Evolutionary conservation across 257 asterid genomes (phyloP), one percentile per base, ranked within the genome.

Genomic region (Oldenlandia corymbosa): DNA sequence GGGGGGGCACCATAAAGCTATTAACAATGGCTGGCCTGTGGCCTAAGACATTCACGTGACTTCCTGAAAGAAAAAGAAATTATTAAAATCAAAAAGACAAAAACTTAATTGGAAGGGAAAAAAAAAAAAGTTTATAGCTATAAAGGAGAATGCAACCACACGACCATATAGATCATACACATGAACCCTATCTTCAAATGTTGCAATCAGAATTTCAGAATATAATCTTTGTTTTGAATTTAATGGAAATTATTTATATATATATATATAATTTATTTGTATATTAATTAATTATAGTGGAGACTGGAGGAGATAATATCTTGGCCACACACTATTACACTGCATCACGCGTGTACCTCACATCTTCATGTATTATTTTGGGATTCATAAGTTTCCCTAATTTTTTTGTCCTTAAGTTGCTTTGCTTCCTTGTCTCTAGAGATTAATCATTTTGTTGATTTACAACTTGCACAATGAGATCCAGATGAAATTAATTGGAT

Each of bases 131-230:
- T 3, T 4, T 3, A 34, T 34, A 79, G 73, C 75, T n/a, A n/a
- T n/a, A 73, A 82, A 88, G 84, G 31, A 76, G 87, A 82, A 83
- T 84, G 80, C 86, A 68, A 86, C 96, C 95, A 89, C 96, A 88
- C 90, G 95, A 83, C 82, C 91, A 73, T 75, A 73, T 78, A 70
- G 76, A 87, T 10, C 58, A 52, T 31, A n/a, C 57, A 21, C 57
- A 51, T 28, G 27, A 85, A 82, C 90, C 90, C 96, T 85, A 88
- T 88, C 96, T 76, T 65, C 75, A 62, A 69, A 58, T 31, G 28
- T 61, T 59, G 56, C 53, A 47, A 26, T 48, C 56, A 32, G 53
- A 58, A 30, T n/a, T n/a, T n/a, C n/a, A n/a, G n/a, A n/a, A n/a
- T n/a, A n/a, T 60, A 60, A 50, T 52, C 61, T 52, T 61, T 11